Conservation (phyloP, 202 grass and related monocot genomes). For the Saccharum hybrid region DNA sequence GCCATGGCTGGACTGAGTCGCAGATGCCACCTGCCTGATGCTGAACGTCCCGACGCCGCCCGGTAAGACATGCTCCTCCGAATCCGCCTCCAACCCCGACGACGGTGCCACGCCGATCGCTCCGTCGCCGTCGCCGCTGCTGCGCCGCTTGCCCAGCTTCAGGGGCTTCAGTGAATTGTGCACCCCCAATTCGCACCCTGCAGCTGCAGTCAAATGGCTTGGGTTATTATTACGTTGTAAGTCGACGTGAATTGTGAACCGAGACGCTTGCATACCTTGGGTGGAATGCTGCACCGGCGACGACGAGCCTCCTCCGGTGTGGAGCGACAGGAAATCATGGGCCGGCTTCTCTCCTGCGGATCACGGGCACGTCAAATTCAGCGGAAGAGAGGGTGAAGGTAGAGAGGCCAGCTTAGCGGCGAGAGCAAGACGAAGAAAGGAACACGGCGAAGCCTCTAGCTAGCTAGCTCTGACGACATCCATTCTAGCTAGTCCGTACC, state of each 20-base stretch:
- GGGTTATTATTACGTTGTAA: not conserved
- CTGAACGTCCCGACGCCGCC: constrained; percentile 82
- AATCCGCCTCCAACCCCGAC: constrained; percentile 34
- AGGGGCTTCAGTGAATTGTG: constrained; percentile 52
- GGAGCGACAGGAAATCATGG: constrained; percentile 88
- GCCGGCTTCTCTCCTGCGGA: constrained; percentile 77
- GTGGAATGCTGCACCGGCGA: constrained; percentile 51
- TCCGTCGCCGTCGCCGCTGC: not conserved
- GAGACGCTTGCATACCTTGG: constrained; percentile 50
- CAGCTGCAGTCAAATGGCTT: not conserved
- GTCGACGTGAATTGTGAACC: constrained; percentile 1
- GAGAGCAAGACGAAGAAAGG: not conserved
- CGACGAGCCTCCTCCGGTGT: constrained; percentile 68
- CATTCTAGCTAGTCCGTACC: constrained; percentile 9
- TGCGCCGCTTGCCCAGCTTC: constrained; percentile 21
- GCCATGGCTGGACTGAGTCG: constrained; percentile 12
- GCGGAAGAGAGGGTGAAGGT: not conserved
- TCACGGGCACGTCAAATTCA: constrained; percentile 4
- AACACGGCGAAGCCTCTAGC: not conserved
- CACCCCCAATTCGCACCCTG: constrained; percentile 51
- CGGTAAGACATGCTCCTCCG: constrained; percentile 60
- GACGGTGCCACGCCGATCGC: constrained; percentile 2
- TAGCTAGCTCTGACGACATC: not conserved
- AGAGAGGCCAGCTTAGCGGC: not conserved
- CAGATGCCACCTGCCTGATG: constrained; percentile 62